Base-by-base conservation (phyloP, 768 basidiomycete species). In the Plicaturopsis crispa region DNA sequence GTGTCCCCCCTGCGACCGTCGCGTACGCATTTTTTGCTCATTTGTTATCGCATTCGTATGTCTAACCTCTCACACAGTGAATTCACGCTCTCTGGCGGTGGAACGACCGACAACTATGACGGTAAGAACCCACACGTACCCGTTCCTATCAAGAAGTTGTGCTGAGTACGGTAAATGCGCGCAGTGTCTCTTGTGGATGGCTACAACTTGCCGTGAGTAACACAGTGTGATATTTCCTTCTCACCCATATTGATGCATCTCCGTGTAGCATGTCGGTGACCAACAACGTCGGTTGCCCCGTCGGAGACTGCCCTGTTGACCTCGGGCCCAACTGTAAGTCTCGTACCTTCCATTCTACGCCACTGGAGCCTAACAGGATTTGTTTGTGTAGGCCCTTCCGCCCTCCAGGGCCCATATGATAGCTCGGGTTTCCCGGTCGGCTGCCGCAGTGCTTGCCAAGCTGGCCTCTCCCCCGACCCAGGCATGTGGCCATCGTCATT, bases 1-100 rank as follows among this genome's bases (percentile, higher is more conserved):
- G 14, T 8, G 10, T 28, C 10, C 14, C 26, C 14, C 14, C 10
- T 8, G 8, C 10, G 26, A 28, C 12, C 82, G 82, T 26, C 59
- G 84, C 6, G 48, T 63, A 10, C 83, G 83, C 44, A 72, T 70
- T 48, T 44, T 62, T 10, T 48, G 50, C 26, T 68, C 67, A n/a
- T n/a, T n/a, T n/a, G n/a, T n/a, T n/a, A n/a, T 23, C 78, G 73
- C 32, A 76, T 75, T 19, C 78, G 77, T 35, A 69, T 78, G n/a
- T 79, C 81, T 22, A 83, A 83, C 31, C 80, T 74, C 10, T 69
- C 73, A 4, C 59, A 84, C 24, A 82, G 83, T 1, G 80, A 84
- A 47, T 84, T 72, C 61, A 82, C 77, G 13, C 56, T 84, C 5
- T 47, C 61, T 46, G 66, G 51, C 1, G 49, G 54, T 31, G 66